Conservation (phyloP, 768 basidiomycete genomes). For the Boletus vinaceobasis region DNA sequence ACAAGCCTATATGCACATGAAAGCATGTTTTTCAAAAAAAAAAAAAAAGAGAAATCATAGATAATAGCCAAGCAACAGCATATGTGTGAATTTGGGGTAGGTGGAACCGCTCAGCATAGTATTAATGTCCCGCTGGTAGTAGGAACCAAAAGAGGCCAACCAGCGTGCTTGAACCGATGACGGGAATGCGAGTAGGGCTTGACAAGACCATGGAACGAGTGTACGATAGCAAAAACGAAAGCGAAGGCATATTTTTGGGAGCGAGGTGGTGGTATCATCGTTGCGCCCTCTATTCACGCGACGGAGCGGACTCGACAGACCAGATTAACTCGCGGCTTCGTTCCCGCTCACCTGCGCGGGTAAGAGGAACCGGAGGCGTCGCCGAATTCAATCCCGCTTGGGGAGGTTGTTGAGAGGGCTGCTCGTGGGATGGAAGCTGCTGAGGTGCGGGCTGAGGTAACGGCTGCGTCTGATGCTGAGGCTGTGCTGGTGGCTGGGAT, state of each 20-base stretch:
- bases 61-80: slow-evolving; percentile 28
- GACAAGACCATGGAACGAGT: slow-evolving; percentile 13
- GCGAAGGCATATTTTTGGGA: slow-evolving; percentile 24
- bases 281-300: slow-evolving; percentile 25
- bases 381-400: slow-evolving; percentile 12
- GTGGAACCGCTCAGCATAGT: slow-evolving; percentile 20
- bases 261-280: slow-evolving; percentile 9
- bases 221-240: slow-evolving; percentile 30
- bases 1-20: slow-evolving; percentile 27
- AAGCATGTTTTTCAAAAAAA: slow-evolving; percentile 21
- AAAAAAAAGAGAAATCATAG: slow-evolving; percentile 17
- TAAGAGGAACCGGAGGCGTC: slow-evolving; percentile 17
- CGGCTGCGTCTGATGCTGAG: slow-evolving; percentile 22
- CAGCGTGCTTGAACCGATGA: slow-evolving; percentile 7
- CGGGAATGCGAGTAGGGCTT: slow-evolving; percentile 25
- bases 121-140: slow-evolving; percentile 24
- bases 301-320: slow-evolving; percentile 27
- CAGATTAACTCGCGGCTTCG: slow-evolving; percentile 28
- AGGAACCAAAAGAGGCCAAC: slow-evolving; percentile 11
- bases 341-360: slow-evolving; percentile 28
- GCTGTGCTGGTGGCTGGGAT: slow-evolving; percentile 21
- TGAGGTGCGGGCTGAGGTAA: slow-evolving; percentile 23
- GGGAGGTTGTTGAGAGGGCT: slow-evolving; percentile 23
- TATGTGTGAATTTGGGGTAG: slow-evolving; percentile 16
- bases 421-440: slow-evolving; percentile 27